A percentile compares a stretch with the other conserved stretches of the same genome.
These are phyloP conservation scores for Geranomyces michiganensis DNA, from an alignment of 192 early-diverging fungal genomes.

Conservation along the genomic window DNA sequence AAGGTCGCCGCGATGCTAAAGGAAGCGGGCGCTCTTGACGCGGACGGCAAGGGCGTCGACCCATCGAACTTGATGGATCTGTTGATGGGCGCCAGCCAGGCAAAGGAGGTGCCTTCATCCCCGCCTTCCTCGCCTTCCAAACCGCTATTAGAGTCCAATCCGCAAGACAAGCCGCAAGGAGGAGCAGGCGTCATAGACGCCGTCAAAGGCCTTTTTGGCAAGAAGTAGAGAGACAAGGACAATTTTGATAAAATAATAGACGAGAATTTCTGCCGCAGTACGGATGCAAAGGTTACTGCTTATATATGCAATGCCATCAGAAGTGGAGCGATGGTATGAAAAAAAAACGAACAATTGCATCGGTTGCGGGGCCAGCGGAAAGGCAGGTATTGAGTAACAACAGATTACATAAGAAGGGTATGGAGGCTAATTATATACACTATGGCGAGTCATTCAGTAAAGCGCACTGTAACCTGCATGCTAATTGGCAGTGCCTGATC, in stretches of 20 bases:
- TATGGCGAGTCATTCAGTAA: conserved; percentile 12
- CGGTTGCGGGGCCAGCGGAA: no score
- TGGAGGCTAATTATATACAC: no score
- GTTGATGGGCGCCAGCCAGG: conserved; percentile 20
- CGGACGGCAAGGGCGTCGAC: conserved; percentile 20
- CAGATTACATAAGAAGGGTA: no score
- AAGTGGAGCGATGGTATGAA: no score
- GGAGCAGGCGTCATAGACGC: background rate
- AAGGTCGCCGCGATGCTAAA: conserved; percentile 13
- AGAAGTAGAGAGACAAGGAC: background rate
- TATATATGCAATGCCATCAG: no score
- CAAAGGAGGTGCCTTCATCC: no score
- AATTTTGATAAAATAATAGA: background rate
- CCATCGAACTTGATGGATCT: conserved; percentile 13
- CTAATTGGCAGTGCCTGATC: conserved; percentile 73
- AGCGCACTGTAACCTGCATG: conserved; percentile 39
- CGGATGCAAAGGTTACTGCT: no score
- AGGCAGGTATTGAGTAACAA: no score
- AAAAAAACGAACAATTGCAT: no score
- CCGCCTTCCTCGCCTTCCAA: background rate
- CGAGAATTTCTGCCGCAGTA: no score
- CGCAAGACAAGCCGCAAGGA: background rate
- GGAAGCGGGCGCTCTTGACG: conserved; percentile 23
- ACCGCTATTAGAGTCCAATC: background rate
- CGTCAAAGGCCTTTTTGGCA: conserved; percentile 19